Percentiles rank a stretch among this genome's conserved stretches.
Evolutionary conservation across 1,139 yeast species (phyloP).

Genomic region (Zygoascus hellenicus): DNA sequence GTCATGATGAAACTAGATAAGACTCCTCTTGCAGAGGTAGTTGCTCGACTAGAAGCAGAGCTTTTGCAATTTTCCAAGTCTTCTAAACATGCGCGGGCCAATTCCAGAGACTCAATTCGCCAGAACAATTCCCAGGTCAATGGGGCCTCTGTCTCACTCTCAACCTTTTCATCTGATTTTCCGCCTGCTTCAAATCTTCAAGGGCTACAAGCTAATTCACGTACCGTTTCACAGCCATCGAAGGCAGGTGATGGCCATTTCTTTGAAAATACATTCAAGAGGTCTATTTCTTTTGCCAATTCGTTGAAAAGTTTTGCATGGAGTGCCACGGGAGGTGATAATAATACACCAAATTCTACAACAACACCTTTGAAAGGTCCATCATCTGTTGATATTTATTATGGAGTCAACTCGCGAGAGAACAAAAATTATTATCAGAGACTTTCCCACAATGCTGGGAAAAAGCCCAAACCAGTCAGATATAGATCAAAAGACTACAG

Average conservation of each 20-base stretch:
- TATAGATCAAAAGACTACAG: constrained; percentile 20
- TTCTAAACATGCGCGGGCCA: constrained; percentile 12
- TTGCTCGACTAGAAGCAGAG: constrained; percentile 14
- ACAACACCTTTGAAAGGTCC: neutral
- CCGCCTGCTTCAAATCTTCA: neutral
- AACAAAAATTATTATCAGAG: neutral
- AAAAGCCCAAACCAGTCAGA: constrained; percentile 29
- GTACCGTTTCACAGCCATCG: constrained; percentile 9
- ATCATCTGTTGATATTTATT: neutral
- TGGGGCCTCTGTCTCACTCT: neutral
- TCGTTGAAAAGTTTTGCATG: constrained; percentile 32
- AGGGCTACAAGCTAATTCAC: neutral
- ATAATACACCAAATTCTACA: neutral
- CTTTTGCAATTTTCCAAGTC: constrained; percentile 10
- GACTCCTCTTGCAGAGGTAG: constrained; percentile 45
- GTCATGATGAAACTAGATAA: constrained; percentile 61
- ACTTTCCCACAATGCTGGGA: constrained; percentile 29
- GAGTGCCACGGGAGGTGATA: constrained; percentile 25
- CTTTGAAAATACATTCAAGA: constrained; percentile 23
- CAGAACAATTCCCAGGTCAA: neutral
- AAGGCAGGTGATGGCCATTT: constrained; percentile 1
- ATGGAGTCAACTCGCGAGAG: neutral
- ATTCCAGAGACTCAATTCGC: neutral
- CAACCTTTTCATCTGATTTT: constrained; percentile 1
- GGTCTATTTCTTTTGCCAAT: constrained; percentile 37